Evolutionary conservation across 2,329 filamentous ascomycete species (phyloP).

Genomic region (Xylaria sp.): DNA sequence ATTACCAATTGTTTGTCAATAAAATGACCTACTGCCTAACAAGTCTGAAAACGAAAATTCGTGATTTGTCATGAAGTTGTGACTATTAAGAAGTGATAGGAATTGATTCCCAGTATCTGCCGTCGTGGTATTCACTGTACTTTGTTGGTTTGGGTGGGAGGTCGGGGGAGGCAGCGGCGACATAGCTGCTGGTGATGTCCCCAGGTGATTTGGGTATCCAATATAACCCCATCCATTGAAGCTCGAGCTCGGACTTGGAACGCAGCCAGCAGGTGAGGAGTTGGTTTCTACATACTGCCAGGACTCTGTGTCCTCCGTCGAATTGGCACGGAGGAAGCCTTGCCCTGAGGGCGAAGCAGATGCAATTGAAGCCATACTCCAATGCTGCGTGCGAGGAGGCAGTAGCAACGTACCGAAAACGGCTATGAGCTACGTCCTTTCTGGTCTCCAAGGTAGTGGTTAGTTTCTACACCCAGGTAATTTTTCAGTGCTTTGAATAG

Average conservation of each 20-base stretch:
- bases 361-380: constrained; percentile 49
- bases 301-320: constrained; percentile 49
- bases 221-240: constrained; percentile 62
- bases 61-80: constrained; percentile 53
- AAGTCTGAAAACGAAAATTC: constrained; percentile 54
- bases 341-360: constrained; percentile 48
- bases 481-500: not conserved
- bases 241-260: constrained; percentile 63
- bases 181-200: constrained; percentile 51
- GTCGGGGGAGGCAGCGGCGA: constrained; percentile 56
- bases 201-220: constrained; percentile 50
- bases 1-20: not conserved
- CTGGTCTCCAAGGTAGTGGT: not conserved
- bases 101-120: constrained; percentile 37
- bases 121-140: constrained; percentile 48
- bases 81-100: constrained; percentile 42
- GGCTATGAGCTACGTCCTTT: constrained; percentile 6
- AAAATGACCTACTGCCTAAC: constrained; percentile 47
- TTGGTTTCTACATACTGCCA: constrained; percentile 50
- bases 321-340: constrained; percentile 45
- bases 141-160: constrained; percentile 48
- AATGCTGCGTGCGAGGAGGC: constrained; percentile 1
- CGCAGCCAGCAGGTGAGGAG: constrained; percentile 53
- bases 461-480: not conserved
- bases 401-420: constrained; percentile 1